phyloP scores from a whole-genome alignment of 768 basidiomycete species.

The Strobilomyces dryophilus region DNA sequence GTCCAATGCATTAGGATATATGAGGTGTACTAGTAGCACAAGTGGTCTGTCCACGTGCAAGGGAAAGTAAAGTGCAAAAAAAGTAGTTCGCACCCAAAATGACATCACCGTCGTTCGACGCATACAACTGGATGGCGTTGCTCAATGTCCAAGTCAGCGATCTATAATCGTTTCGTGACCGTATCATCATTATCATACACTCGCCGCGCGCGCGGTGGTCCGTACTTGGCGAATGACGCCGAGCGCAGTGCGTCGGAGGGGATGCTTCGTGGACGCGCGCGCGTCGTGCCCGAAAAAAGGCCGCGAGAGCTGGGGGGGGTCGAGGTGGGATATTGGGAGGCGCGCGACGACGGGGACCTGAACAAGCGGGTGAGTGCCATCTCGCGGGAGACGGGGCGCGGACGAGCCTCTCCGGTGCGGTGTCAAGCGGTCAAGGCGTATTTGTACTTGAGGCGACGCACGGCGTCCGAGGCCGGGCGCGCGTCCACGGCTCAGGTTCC shows the following conservation, averaged over 20 bases:
- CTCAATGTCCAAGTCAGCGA: too few species aligned
- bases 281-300: slow-evolving; percentile 66
- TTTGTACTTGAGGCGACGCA: slow-evolving; percentile 47
- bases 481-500: slow-evolving; percentile 64
- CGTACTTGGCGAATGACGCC: slow-evolving; percentile 66
- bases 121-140: too few species aligned
- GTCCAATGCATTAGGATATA: too few species aligned
- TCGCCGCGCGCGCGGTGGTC: slow-evolving; percentile 40
- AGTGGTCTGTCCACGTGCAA: too few species aligned
- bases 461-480: slow-evolving; percentile 67
- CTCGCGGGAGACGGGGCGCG: neutral
- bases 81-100: too few species aligned
- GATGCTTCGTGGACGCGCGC: slow-evolving; percentile 61
- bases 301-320: slow-evolving; percentile 19
- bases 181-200: too few species aligned
- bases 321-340: slow-evolving; percentile 53
- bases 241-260: slow-evolving; percentile 81
- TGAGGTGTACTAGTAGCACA: too few species aligned
- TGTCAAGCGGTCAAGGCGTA: slow-evolving; percentile 40
- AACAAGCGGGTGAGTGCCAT: neutral
- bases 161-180: too few species aligned
- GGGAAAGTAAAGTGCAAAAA: too few species aligned
- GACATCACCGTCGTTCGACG: too few species aligned
- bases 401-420: slow-evolving; percentile 54
- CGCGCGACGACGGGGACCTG: slow-evolving; percentile 76